These are phyloP conservation scores for Epichloe scottii DNA, from an alignment of 2,329 filamentous ascomycete species.

Conservation along the genomic window DNA sequence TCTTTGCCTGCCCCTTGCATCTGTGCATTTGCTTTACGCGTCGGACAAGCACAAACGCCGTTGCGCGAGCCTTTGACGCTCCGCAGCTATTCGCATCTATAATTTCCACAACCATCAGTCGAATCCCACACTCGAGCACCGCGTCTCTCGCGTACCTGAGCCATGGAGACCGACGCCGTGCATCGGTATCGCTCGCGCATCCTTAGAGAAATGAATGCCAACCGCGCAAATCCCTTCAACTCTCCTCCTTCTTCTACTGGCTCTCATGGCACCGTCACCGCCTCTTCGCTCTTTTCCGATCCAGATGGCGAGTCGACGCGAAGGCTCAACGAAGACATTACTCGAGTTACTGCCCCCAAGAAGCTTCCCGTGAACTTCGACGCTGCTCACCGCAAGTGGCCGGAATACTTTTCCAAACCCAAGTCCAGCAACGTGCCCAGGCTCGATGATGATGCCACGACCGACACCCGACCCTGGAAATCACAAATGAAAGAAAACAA, in stretches of 20 bases:
- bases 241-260: slow-evolving; percentile 46
- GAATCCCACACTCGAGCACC: slow-evolving; percentile 11
- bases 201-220: slow-evolving; percentile 38
- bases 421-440: slow-evolving; percentile 17
- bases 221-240: slow-evolving; percentile 44
- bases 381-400: slow-evolving; percentile 37
- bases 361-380: slow-evolving; percentile 32
- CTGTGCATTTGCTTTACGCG: neutral
- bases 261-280: slow-evolving; percentile 42
- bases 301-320: slow-evolving; percentile 43
- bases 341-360: slow-evolving; percentile 26
- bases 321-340: slow-evolving; percentile 35
- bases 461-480: slow-evolving; percentile 24
- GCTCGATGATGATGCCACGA: slow-evolving; percentile 17
- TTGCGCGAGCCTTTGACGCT: neutral
- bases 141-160: slow-evolving; percentile 14
- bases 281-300: slow-evolving; percentile 39
- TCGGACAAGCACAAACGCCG: neutral
- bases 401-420: slow-evolving; percentile 35
- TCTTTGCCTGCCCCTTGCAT: slow-evolving; percentile 6
- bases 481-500: slow-evolving; percentile 34
- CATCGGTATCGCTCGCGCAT: slow-evolving; percentile 34
- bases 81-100: neutral
- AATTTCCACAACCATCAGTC: slow-evolving; percentile 9
- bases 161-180: slow-evolving; percentile 30